Evolutionary conservation across 1,139 yeast species (phyloP), one percentile per base, ranked within the genome.

Genomic region (Pichia sp.): DNA sequence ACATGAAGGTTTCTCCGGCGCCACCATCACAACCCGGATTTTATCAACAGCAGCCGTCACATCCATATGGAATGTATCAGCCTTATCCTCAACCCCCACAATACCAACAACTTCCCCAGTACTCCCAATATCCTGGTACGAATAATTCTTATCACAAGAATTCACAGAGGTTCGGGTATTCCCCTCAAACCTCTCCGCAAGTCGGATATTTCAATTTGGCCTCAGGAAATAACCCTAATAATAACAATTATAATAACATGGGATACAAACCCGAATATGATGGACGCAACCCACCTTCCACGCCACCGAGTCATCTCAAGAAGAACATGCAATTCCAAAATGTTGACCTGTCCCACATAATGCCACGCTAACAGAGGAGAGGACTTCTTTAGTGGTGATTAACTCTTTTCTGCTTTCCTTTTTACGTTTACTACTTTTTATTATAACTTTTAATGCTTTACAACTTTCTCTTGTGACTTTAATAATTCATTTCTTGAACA

Each of bases 321-420:
- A 52, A 48, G 18, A 44, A 22, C 21, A 47, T 25, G 10, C 23
- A 41, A 23, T 49, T 31, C 31, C 50, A 43, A 26, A 39, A 52
- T 44, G 50, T 54, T 25, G 53, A 54, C 47, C 47, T 52, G 13
- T 54, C 57, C 3, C 16, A 48, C 21, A 46, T 50, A n/a, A 41
- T 50, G 42, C 54, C 55, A 23, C 43, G 55, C 12, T 53, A 43
- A 50, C 9, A 30, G 12, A 23, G 22, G 8, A 37, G 9, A 25
- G 6, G 28, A 9, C 28, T 6, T 25, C 28, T 9, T 19, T 23
- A 7, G 21, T 30, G 6, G 7, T 21, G n/a, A 3, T 49, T 40
- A 25, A 13, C 16, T 30, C 5, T 28, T 23, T 28, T 28, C 23
- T 25, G 40, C 41, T 16, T 28, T 30, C 13, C 22, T 21, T 5